Evolutionary conservation across 1,284 basidiomycete species (phyloP), one percentile per base, ranked within the genome.

Genomic region (Neotropicomus parvogracilis): DNA sequence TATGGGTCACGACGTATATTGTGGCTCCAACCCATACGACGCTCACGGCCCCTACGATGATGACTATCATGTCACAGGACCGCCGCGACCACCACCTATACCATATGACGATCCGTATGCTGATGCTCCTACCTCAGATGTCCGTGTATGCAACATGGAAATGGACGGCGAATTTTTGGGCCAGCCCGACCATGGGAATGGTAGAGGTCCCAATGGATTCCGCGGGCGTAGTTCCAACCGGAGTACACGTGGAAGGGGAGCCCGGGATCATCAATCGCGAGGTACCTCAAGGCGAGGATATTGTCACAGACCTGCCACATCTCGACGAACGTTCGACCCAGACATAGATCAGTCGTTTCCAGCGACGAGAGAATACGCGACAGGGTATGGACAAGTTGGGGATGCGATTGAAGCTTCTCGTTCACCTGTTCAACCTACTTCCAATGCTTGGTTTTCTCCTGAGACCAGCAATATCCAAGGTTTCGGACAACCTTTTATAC

Each of bases 101-200:
- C 82, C 85, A 24, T 88, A 88, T 57, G 83, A 88, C 50, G 86
- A 88, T 57, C 86, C 86, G 3, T 88, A 88, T 62, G 77, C 83
- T 14, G 82, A 85, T 35, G 67, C 66, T 35, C 72, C 72, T 44
- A 64, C 50, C 32, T 50, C 52, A 46, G 60, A 59, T 43, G 28
- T 44, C 44, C 44, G 32, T 29, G 33, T 40, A 27, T 32, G 24
- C 10, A 14, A 17, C 21, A 28, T n/a, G 31, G 54, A 48, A 40
- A 32, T 21, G 16, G 38, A 42, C 37, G 8, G 6, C 33, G 37
- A 49, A 44, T 39, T 21, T 29, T 31, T 40, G 27, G 34, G 62
- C 32, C 65, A 59, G 19, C 48, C 67, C 26, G 59, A 56, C 24
- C 54, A 60, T 38, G 66, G 63, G 36, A 55, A 57, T 38, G 37